A percentile compares a stretch with the other conserved stretches of the same genome.
These are phyloP conservation scores for Warburgia ugandensis DNA, from an alignment of 164 flowering plant genomes.

Conservation along the genomic window DNA sequence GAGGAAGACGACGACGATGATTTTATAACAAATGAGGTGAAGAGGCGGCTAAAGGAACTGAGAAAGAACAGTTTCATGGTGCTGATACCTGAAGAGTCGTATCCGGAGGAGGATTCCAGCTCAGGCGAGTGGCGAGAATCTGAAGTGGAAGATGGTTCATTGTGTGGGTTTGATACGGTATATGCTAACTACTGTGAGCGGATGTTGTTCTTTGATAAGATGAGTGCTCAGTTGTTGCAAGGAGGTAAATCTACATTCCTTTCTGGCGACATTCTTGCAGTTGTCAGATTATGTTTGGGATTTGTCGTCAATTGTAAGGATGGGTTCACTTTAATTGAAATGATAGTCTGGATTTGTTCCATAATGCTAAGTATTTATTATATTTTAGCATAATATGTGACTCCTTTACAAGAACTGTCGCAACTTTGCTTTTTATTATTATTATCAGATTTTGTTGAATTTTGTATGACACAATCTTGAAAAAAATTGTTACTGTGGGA, in stretches of 20 bases:
- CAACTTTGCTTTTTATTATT: too few species aligned
- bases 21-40: slow-evolving; percentile 74
- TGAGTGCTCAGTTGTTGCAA: slow-evolving; percentile 62
- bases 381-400: too few species aligned
- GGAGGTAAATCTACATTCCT: slow-evolving; percentile 31
- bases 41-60: slow-evolving; percentile 77
- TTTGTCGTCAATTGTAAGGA: too few species aligned
- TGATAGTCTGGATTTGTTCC: too few species aligned
- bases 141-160: slow-evolving; percentile 42
- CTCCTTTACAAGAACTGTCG: too few species aligned
- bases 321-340: too few species aligned
- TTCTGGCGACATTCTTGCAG: background rate
- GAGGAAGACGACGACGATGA: slow-evolving; percentile 83
- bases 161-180: slow-evolving; percentile 51
- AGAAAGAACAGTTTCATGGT: slow-evolving; percentile 85
- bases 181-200: slow-evolving; percentile 72
- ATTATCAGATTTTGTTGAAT: too few species aligned
- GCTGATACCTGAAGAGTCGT: slow-evolving; percentile 71
- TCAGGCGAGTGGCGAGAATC: slow-evolving; percentile 63
- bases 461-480: too few species aligned
- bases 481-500: too few species aligned
- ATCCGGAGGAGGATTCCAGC: slow-evolving; percentile 45
- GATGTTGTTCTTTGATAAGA: slow-evolving; percentile 77
- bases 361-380: too few species aligned
- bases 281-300: too few species aligned